These are phyloP conservation scores for Claviceps fusiformis DNA, from an alignment of 2,329 filamentous ascomycete species.

Conservation along the genomic window DNA sequence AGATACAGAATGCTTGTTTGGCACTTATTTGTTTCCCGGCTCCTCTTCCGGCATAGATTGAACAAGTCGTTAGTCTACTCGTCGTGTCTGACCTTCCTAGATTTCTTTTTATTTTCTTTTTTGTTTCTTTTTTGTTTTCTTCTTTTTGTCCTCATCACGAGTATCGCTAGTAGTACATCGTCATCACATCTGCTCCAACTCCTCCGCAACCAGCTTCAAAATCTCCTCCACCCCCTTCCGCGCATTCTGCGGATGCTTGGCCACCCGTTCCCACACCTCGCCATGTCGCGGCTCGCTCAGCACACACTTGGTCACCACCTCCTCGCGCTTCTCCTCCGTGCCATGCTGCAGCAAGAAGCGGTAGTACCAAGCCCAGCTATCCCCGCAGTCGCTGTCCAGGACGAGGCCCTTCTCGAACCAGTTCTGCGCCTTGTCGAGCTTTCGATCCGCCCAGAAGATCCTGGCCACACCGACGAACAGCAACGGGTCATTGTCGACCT, in stretches of 20 bases:
- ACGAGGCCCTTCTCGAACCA: conserved; percentile 97
- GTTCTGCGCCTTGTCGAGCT: conserved; percentile 82
- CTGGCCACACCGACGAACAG: conserved; percentile 85
- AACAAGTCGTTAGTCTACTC: neutral
- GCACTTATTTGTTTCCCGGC: neutral
- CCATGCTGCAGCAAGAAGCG: conserved; percentile 88
- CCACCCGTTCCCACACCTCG: conserved; percentile 76
- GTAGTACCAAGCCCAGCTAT: conserved; percentile 97
- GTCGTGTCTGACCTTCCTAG: neutral
- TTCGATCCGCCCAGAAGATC: conserved; percentile 90
- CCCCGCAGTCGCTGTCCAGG: conserved; percentile 73
- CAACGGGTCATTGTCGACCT: conserved; percentile 81
- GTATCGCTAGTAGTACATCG: neutral
- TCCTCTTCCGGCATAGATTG: neutral
- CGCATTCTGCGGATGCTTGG: conserved; percentile 76
- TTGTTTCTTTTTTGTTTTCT: neutral
- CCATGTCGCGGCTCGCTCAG: conserved; percentile 82
- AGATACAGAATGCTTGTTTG: neutral
- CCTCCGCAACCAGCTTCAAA: conserved; percentile 59
- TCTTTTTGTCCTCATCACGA: neutral
- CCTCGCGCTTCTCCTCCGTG: conserved; percentile 79
- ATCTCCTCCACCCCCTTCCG: conserved; percentile 65
- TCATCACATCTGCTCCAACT: conserved; percentile 15
- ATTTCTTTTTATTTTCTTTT: neutral
- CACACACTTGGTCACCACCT: conserved; percentile 70